Evolutionary conservation across 306 rosid species (phyloP), one percentile per base, ranked within the genome.

Genomic region (Cajanus cajan): DNA sequence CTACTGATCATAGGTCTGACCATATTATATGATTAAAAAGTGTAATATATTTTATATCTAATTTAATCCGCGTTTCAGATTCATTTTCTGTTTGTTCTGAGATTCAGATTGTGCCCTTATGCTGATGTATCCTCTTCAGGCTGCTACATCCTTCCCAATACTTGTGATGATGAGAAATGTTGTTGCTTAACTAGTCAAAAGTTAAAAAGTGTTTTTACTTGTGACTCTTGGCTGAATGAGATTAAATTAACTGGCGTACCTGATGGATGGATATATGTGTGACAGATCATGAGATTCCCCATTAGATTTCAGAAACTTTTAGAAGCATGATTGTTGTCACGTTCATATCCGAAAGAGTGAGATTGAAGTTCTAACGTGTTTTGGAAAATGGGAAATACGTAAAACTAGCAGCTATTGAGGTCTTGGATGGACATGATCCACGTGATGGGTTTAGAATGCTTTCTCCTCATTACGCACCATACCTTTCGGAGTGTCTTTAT

Each of bases 1-100:
- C 75, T 82, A 76, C 24, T 83, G 78, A 77, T 76, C 31, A 24
- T 73, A 63, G 64, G 50, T 28, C 77, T 80, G 81, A 79, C 87
- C 59, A 64, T 77, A 59, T 62, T 71, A 24, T 67, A 83, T 66
- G 79, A 54, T 73, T 69, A 71, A 45, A 61, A 76, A 75, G 58
- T 55, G 73, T 74, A 72, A 66, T 84, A 52, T 82, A 80, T 82
- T 57, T 83, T 78, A 10, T 66, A 54, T 71, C 41, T 61, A 73
- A 44, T 77, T 69, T n/a, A 61, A 14, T 77, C 55, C 10, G 18
- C 8, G 57, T 24, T 62, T 41, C 67, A 28, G 62, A 54, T 21
- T 21, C 33, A 15, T 54, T 54, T 54, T 54, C 2, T 21, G 4
- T 3, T 54, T 54, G 62, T 22, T 54, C 62, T 7, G 13, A 21